A percentile compares a stretch with the other conserved stretches of the same genome.
These are phyloP conservation scores for Sporothrix curviconia DNA, from an alignment of 2,329 filamentous ascomycete genomes.

Conservation along the genomic window DNA sequence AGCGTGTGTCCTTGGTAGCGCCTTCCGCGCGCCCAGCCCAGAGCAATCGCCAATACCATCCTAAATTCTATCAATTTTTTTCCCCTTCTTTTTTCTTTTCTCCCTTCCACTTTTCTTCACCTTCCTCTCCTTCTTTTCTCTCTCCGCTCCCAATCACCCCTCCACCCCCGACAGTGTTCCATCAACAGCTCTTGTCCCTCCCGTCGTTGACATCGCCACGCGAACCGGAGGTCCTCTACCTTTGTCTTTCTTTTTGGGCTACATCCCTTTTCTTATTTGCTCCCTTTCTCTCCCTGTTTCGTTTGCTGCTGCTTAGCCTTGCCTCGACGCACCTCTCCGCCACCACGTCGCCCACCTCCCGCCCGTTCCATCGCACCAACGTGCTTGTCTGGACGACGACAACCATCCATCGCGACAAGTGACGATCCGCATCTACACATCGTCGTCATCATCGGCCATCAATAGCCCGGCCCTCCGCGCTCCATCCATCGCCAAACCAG, in stretches of 20 bases:
- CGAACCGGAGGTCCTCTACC: slow-evolving; percentile 1
- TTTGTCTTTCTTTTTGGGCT: background rate
- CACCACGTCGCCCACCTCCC: background rate
- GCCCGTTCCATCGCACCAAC: background rate
- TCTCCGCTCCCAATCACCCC: background rate
- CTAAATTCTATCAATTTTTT: slow-evolving; percentile 10
- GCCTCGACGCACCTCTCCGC: background rate
- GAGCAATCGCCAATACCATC: slow-evolving; percentile 15
- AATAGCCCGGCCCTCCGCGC: background rate
- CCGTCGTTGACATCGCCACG: slow-evolving; percentile 4
- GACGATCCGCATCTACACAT: background rate
- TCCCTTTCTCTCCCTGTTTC: background rate
- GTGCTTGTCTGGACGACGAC: slow-evolving; percentile 1
- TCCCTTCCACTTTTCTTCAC: slow-evolving; percentile 4
- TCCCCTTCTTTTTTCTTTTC: slow-evolving; percentile 7
- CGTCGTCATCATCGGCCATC: background rate
- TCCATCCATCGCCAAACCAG: background rate
- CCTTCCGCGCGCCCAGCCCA: slow-evolving; percentile 11
- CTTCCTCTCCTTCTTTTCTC: background rate
- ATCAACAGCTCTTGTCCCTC: background rate
- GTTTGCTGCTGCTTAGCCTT: background rate
- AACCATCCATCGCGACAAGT: background rate
- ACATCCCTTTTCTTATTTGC: background rate
- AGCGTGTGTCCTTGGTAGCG: slow-evolving; percentile 8
- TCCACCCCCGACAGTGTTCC: slow-evolving; percentile 5